Percentiles rank a stretch among this genome's conserved stretches.
phyloP scores from a whole-genome alignment of 2,329 filamentous ascomycete genomes.

The Trichocomaceae sp. region DNA sequence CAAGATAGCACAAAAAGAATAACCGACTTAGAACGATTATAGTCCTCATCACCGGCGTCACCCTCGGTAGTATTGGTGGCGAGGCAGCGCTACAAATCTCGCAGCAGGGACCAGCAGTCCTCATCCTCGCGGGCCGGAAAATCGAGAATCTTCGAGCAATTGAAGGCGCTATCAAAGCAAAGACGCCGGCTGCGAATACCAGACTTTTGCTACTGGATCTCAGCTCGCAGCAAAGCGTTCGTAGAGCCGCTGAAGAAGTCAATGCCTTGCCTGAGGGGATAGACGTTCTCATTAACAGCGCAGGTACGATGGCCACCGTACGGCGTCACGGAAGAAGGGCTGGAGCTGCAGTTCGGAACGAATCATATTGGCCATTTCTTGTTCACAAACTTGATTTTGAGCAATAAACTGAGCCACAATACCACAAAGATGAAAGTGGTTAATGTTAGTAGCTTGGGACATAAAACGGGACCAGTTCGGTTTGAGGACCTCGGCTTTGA shows the following conservation, averaged over 20 bases:
- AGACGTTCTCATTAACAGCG: constrained; percentile 29
- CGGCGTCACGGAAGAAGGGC: constrained; percentile 22
- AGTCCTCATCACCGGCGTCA: constrained; percentile 3
- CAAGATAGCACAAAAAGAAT: not conserved
- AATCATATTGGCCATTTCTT: constrained; percentile 32
- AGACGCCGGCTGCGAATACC: not conserved
- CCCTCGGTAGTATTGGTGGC: not conserved
- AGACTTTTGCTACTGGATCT: not conserved
- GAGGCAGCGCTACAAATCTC: not conserved
- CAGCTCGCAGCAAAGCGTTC: not conserved
- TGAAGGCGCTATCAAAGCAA: not conserved
- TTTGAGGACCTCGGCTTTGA: constrained; percentile 40
- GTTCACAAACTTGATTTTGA: constrained; percentile 26
- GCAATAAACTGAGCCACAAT: constrained; percentile 20
- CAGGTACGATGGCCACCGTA: constrained; percentile 27
- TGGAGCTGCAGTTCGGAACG: constrained; percentile 28
- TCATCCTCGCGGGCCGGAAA: constrained; percentile 2
- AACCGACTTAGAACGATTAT: not conserved
- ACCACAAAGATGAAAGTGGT: constrained; percentile 15
- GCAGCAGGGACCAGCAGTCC: not conserved
- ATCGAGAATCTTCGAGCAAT: not conserved
- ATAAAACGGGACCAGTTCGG: constrained; percentile 20
- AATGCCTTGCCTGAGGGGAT: constrained; percentile 19
- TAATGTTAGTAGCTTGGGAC: constrained; percentile 19
- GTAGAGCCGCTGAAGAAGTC: not conserved